These are phyloP conservation scores for Solanum boliviense DNA, from an alignment of 257 asterid genomes.

Conservation along the genomic window DNA sequence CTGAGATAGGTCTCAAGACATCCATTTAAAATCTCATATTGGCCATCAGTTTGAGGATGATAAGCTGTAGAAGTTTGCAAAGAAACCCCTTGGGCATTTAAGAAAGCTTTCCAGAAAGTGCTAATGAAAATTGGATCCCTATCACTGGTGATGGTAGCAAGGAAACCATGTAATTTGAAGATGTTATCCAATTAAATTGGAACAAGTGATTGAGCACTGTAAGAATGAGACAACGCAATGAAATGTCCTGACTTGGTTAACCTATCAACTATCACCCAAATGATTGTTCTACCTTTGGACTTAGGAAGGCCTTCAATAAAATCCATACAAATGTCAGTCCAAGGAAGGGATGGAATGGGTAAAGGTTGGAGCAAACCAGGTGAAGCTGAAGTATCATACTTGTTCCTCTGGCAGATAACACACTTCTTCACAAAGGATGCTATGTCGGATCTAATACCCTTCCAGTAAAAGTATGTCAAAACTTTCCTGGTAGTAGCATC, in stretches of 20 bases:
- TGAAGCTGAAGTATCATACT: not conserved
- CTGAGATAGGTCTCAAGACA: not conserved
- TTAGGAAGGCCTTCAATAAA: not conserved
- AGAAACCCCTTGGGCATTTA: not conserved
- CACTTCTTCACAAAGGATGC: not conserved
- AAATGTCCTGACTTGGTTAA: not conserved
- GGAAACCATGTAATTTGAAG: not conserved
- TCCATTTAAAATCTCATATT: too few species aligned
- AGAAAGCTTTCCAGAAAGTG: not conserved
- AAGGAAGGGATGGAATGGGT: not conserved
- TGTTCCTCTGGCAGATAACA: not conserved
- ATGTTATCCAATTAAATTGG: not conserved
- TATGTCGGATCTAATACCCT: not conserved
- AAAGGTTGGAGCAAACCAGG: not conserved
- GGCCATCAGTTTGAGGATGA: not conserved
- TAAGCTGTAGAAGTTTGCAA: not conserved
- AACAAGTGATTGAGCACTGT: not conserved
- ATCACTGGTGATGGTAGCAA: not conserved
- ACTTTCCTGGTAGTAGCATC: not conserved
- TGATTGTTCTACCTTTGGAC: not conserved
- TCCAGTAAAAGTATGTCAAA: not conserved
- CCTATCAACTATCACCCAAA: not conserved
- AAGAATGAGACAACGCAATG: not conserved
- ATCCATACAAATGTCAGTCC: not conserved
- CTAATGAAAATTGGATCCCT: not conserved